phyloP scores from a whole-genome alignment of 2,329 filamentous ascomycete species.

The Alternaria consortialis region DNA sequence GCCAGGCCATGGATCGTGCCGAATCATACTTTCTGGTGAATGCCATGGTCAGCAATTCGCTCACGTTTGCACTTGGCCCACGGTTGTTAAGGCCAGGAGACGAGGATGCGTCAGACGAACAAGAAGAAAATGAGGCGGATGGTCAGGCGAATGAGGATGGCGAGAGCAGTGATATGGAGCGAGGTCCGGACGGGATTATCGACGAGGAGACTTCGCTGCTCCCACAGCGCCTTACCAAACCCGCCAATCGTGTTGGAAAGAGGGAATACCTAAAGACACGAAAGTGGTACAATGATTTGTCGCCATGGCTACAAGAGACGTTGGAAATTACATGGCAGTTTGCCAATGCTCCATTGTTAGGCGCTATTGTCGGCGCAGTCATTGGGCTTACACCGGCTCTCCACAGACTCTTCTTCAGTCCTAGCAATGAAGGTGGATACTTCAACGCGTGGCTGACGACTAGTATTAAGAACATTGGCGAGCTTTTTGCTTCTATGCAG shows the following conservation, averaged over 20 bases:
- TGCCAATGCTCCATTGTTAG: conserved; percentile 69
- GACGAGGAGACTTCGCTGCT: conserved; percentile 64
- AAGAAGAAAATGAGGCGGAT: conserved; percentile 18
- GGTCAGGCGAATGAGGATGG: conserved; percentile 36
- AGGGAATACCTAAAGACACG: conserved; percentile 46
- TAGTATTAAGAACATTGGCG: conserved; percentile 68
- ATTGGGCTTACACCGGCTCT: conserved; percentile 68
- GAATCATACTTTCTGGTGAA: conserved; percentile 74
- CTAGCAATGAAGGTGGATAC: conserved; percentile 66
- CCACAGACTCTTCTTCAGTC: conserved; percentile 69
- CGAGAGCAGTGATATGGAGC: conserved; percentile 30
- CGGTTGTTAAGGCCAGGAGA: conserved; percentile 62
- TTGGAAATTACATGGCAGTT: conserved; percentile 60
- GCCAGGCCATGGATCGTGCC: conserved; percentile 64
- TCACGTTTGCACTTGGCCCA: conserved; percentile 72
- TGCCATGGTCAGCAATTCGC: conserved; percentile 68
- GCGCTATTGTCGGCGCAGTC: conserved; percentile 66
- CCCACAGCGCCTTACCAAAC: conserved; percentile 48
- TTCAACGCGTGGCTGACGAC: conserved; percentile 73
- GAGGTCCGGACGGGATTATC: conserved; percentile 37
- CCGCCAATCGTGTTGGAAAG: conserved; percentile 40
- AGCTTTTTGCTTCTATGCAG: conserved; percentile 70
- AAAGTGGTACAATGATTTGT: conserved; percentile 49
- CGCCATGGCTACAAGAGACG: conserved; percentile 50
- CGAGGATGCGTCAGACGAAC: conserved; percentile 53